A percentile compares a stretch with the other conserved stretches of the same genome.
Evolutionary conservation across 768 basidiomycete genomes (phyloP).

Genomic region (Heimioporus sp.): DNA sequence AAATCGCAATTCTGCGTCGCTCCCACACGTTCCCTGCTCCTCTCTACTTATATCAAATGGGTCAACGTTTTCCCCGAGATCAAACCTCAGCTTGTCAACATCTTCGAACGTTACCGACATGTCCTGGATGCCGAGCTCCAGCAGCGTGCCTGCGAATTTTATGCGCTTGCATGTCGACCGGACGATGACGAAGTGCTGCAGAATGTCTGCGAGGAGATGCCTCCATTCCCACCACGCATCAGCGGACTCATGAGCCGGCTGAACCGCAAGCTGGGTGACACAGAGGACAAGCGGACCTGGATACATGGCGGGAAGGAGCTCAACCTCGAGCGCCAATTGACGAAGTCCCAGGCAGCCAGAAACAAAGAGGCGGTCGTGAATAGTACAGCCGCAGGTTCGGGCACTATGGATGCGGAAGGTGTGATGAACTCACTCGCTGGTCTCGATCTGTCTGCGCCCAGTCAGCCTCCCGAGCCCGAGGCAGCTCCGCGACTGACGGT

Average conservation of each 20-base stretch:
- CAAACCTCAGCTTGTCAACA: slow-evolving; percentile 87
- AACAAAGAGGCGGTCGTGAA: slow-evolving; percentile 32
- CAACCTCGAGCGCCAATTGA: slow-evolving; percentile 72
- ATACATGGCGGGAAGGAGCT: slow-evolving; percentile 92
- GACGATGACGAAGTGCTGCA: slow-evolving; percentile 93
- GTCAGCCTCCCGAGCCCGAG: slow-evolving; percentile 15
- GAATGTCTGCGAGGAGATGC: slow-evolving; percentile 98
- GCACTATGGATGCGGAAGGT: slow-evolving; percentile 42
- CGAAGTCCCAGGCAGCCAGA: slow-evolving; percentile 49
- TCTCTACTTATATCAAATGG: slow-evolving; percentile 99
- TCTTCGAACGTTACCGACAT: slow-evolving; percentile 97
- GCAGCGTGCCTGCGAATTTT: slow-evolving; percentile 98
- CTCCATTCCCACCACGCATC: slow-evolving; percentile 94
- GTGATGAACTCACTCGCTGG: slow-evolving; percentile 77
- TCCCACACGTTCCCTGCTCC: slow-evolving; percentile 84
- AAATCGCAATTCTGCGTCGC: slow-evolving; percentile 96
- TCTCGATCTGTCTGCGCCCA: slow-evolving; percentile 59
- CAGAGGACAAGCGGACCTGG: slow-evolving; percentile 96
- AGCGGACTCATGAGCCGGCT: slow-evolving; percentile 85
- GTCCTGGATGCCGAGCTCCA: slow-evolving; percentile 96
- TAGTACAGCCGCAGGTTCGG: slow-evolving; percentile 36
- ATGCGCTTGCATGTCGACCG: slow-evolving; percentile 76
- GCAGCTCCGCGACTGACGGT: slow-evolving; percentile 52
- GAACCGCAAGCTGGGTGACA: slow-evolving; percentile 86
- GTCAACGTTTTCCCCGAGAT: slow-evolving; percentile 99